These are phyloP conservation scores for Penicillium sp. DNA, from an alignment of 2,329 filamentous ascomycete genomes.

Conservation along the genomic window DNA sequence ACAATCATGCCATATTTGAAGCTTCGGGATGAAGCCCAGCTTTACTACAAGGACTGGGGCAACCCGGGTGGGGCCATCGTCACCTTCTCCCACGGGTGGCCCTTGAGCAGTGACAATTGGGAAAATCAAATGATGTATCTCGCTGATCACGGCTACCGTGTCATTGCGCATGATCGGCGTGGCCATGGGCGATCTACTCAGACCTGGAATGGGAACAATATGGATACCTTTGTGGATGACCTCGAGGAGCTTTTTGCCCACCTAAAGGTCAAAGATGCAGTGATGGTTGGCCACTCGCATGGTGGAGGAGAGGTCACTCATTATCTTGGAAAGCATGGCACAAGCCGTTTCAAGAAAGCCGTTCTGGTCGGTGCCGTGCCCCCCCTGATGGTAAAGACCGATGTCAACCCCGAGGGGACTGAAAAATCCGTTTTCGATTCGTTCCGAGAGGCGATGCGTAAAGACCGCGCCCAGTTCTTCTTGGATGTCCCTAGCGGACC, in stretches of 20 bases:
- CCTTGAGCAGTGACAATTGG: slow-evolving; percentile 42
- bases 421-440: slow-evolving; percentile 41
- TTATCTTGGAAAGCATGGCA: slow-evolving; percentile 38
- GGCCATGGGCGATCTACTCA: slow-evolving; percentile 45
- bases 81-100: slow-evolving; percentile 45
- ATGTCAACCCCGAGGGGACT: slow-evolving; percentile 35
- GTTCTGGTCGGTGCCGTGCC: slow-evolving; percentile 42
- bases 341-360: slow-evolving; percentile 40
- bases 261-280: slow-evolving; percentile 35
- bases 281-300: slow-evolving; percentile 44
- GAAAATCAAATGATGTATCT: slow-evolving; percentile 45
- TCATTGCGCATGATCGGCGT: slow-evolving; percentile 36
- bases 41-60: slow-evolving; percentile 49
- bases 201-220: slow-evolving; percentile 43
- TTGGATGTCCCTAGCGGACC: slow-evolving; percentile 37
- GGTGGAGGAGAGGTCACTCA: slow-evolving; percentile 46
- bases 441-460: slow-evolving; percentile 38
- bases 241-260: slow-evolving; percentile 37
- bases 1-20: slow-evolving; percentile 33
- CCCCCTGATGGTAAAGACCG: slow-evolving; percentile 38
- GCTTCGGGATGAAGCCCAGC: slow-evolving; percentile 39
- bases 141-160: slow-evolving; percentile 38
- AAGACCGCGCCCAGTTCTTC: slow-evolving; percentile 39
- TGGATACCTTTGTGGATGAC: slow-evolving; percentile 44
- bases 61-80: slow-evolving; percentile 35